Percentiles rank a stretch among this genome's conserved stretches.
These are phyloP conservation scores for Tylopilus sp. DNA, from an alignment of 768 basidiomycete species.

Conservation along the genomic window DNA sequence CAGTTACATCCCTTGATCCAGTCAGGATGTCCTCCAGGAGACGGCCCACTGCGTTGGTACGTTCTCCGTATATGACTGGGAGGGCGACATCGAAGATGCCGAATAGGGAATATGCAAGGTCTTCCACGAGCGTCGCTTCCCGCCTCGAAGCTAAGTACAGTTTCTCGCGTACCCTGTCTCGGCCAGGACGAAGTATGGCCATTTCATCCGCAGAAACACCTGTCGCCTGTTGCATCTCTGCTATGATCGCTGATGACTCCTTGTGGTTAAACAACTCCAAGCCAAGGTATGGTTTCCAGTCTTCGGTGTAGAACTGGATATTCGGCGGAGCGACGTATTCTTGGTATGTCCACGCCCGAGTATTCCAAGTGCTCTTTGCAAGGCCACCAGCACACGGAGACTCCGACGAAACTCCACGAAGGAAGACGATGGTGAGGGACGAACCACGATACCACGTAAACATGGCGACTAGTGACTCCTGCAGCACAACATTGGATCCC, in stretches of 20 bases:
- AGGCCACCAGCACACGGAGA: not conserved
- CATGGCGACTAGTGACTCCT: not conserved
- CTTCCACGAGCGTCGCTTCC: slow-evolving; percentile 12
- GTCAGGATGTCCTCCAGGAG: not conserved
- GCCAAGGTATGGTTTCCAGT: slow-evolving; percentile 12
- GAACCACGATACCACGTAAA: not conserved
- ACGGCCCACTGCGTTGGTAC: not conserved
- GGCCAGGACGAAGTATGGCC: not conserved
- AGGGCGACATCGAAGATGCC: slow-evolving; percentile 11
- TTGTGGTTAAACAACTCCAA: slow-evolving; percentile 5
- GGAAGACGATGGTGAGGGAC: not conserved
- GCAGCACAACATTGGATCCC: not conserved
- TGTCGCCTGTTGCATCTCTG: not conserved
- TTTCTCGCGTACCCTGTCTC: not conserved
- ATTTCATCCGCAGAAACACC: not conserved
- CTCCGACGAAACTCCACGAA: not conserved
- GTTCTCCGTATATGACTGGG: slow-evolving; percentile 15
- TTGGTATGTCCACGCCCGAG: slow-evolving; percentile 9
- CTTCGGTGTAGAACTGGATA: slow-evolving; percentile 7
- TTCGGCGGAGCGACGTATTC: slow-evolving; percentile 5
- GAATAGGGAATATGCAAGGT: slow-evolving; percentile 14
- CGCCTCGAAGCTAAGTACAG: slow-evolving; percentile 12
- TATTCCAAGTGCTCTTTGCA: slow-evolving; percentile 12
- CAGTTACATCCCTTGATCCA: not conserved
- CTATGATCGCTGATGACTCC: not conserved